Evolutionary conservation across 768 basidiomycete genomes (phyloP).

Genomic region (Clitopilus passeckerianus): DNA sequence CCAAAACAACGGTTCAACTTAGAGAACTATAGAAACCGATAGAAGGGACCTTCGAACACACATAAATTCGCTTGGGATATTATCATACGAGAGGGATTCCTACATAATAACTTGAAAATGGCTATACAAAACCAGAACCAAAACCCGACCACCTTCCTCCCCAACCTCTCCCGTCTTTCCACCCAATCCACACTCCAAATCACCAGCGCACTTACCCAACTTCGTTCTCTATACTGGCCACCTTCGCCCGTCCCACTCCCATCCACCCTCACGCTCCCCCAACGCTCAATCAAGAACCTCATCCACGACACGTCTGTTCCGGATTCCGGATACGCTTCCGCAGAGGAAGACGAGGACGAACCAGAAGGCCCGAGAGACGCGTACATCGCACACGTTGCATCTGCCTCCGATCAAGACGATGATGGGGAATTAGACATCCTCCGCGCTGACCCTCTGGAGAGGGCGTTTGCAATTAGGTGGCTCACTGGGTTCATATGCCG

Average conservation of each 20-base stretch:
- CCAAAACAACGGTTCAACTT: neutral
- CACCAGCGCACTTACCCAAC: constrained; percentile 31
- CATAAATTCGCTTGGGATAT: neutral
- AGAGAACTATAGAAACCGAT: neutral
- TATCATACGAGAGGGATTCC: constrained; percentile 6
- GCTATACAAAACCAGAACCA: constrained; percentile 2
- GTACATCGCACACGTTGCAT: neutral
- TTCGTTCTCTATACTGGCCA: constrained; percentile 52
- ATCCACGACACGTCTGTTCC: constrained; percentile 43
- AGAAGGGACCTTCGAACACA: neutral
- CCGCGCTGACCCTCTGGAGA: constrained; percentile 62
- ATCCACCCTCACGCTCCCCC: constrained; percentile 15
- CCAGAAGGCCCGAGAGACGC: constrained; percentile 14
- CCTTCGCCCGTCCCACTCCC: constrained; percentile 20
- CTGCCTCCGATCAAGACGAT: constrained; percentile 12
- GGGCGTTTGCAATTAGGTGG: constrained; percentile 68
- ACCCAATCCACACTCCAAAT: constrained; percentile 29
- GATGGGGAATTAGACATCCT: constrained; percentile 37
- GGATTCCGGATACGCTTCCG: constrained; percentile 79
- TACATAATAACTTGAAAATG: constrained; percentile 13
- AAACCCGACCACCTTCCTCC: constrained; percentile 41
- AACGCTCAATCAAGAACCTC: constrained; percentile 19
- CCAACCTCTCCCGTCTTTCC: constrained; percentile 42
- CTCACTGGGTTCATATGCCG: constrained; percentile 63
- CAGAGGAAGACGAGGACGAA: constrained; percentile 52